phyloP scores from a whole-genome alignment of 257 asterid genomes.

The Marsdenia floribunda region DNA sequence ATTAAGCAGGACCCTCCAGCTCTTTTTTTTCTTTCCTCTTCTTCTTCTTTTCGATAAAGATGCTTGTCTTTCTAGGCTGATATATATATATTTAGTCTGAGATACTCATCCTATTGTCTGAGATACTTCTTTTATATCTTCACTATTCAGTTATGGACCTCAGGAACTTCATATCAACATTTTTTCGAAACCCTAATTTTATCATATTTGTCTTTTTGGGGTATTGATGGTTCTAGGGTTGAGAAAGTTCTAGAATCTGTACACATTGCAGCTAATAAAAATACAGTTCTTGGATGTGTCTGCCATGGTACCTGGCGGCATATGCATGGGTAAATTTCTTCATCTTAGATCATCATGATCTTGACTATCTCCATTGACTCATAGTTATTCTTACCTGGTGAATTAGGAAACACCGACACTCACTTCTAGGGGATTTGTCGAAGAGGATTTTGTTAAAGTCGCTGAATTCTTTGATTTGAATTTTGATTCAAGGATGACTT shows the following conservation, averaged over 20 bases:
- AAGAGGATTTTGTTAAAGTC: conserved; percentile 80
- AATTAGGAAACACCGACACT: conserved; percentile 87
- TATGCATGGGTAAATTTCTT: conserved; percentile 72
- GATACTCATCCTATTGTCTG: neutral
- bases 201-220: conserved; percentile 35
- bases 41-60: neutral
- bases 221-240: conserved; percentile 91
- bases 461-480: conserved; percentile 75
- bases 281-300: conserved; percentile 94
- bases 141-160: neutral
- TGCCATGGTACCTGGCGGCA: conserved; percentile 99
- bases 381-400: conserved; percentile 4
- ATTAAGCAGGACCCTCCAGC: too few relatives aligned
- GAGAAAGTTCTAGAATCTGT: conserved; percentile 88
- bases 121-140: neutral
- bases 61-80: neutral
- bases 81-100: neutral
- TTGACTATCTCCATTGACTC: neutral
- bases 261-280: conserved; percentile 95
- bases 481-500: conserved; percentile 46
- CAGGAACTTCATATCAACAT: neutral
- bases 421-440: conserved; percentile 80
- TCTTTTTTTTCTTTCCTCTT: neutral
- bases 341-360: conserved; percentile 1
- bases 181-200: neutral